Evolutionary conservation across 305 asterid species (phyloP).

Genomic region (Andrographis paniculata): DNA sequence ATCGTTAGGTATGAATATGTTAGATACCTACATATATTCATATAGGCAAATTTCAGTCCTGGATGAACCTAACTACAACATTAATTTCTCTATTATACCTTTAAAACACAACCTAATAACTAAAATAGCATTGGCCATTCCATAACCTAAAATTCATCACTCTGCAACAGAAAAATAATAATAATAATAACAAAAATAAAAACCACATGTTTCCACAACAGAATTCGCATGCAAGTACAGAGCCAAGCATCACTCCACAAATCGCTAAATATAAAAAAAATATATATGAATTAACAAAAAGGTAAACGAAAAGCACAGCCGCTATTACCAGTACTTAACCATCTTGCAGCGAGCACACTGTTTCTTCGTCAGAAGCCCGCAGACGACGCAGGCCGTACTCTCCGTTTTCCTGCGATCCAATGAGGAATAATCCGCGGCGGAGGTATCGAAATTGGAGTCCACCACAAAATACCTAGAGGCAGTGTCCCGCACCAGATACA

Average conservation of each 20-base stretch:
- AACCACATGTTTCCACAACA: not conserved
- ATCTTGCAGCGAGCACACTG: conserved; percentile 75
- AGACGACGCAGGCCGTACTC: conserved; percentile 56
- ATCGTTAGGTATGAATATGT: too few species aligned
- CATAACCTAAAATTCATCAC: too few species aligned
- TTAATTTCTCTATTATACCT: too few species aligned
- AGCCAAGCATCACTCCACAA: not conserved
- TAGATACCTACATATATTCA: too few species aligned
- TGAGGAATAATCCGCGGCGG: conserved; percentile 32
- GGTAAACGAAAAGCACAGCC: too few species aligned
- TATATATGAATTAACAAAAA: not conserved
- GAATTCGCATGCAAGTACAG: not conserved
- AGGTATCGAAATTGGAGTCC: conserved; percentile 52
- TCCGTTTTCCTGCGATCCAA: conserved; percentile 25
- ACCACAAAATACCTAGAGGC: conserved; percentile 70
- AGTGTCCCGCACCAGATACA: conserved; percentile 51
- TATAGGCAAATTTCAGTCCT: too few species aligned
- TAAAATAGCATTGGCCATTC: too few species aligned
- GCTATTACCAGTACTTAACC: conserved; percentile 66
- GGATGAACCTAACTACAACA: too few species aligned
- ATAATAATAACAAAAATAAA: not conserved
- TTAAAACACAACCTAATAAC: too few species aligned
- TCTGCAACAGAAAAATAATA: too few species aligned
- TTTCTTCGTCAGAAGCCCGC: conserved; percentile 41
- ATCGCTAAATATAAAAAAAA: not conserved